These are phyloP conservation scores for Acorus calamus DNA, from an alignment of 106 monocot species.

Conservation along the genomic window DNA sequence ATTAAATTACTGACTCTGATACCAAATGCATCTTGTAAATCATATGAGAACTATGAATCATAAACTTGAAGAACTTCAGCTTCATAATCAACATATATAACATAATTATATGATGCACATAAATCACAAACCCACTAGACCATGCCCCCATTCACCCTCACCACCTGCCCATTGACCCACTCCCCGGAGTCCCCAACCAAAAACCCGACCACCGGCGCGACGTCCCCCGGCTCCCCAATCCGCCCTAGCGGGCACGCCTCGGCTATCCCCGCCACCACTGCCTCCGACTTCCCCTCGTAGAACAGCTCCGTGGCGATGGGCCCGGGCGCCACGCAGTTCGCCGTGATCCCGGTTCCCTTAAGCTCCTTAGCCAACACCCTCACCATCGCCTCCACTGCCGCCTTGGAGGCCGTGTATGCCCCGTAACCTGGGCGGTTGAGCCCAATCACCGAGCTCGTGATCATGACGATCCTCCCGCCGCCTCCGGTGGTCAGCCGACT, in stretches of 20 bases:
- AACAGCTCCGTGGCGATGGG: no score
- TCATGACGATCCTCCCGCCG: slow-evolving; percentile 31
- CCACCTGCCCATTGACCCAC: slow-evolving; percentile 21
- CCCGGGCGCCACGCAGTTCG: not conserved
- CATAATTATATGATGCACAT: no score
- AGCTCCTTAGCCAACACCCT: slow-evolving; percentile 41
- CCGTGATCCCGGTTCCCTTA: slow-evolving; percentile 31
- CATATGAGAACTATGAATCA: no score
- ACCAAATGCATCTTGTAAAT: no score
- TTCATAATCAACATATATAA: no score
- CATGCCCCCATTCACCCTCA: slow-evolving; percentile 22
- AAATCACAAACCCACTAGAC: not conserved
- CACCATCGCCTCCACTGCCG: slow-evolving; percentile 33
- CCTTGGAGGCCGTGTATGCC: slow-evolving; percentile 29
- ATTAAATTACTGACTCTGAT: no score
- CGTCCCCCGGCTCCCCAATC: slow-evolving; percentile 13
- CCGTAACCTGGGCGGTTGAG: slow-evolving; percentile 17
- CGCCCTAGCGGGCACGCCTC: slow-evolving; percentile 10
- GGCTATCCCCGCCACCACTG: not conserved
- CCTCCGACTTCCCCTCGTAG: no score
- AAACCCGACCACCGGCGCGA: slow-evolving; percentile 13
- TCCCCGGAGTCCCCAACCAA: slow-evolving; percentile 4
- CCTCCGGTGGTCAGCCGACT: slow-evolving; percentile 28
- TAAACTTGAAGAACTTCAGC: no score
- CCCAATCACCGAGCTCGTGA: slow-evolving; percentile 21